phyloP scores from a whole-genome alignment of 306 rosid genomes.

The Alnus rubra region DNA sequence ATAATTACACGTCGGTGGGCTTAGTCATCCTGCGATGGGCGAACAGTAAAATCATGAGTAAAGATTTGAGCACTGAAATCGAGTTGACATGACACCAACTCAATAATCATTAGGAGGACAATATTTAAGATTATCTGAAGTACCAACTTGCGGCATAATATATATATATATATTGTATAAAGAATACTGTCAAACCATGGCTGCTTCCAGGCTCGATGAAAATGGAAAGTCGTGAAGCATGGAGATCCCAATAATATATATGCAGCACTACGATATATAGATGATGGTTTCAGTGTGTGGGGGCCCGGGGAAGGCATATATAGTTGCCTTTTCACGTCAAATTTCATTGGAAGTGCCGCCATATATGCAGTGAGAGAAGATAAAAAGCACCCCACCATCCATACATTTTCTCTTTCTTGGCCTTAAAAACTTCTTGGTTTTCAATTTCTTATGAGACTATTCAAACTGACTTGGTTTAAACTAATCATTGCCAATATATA shows the following conservation, averaged over 20 bases:
- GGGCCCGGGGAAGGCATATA: no score
- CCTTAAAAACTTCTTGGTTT: neutral
- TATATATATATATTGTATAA: no score
- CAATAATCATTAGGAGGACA: conserved; percentile 29
- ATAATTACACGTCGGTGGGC: neutral
- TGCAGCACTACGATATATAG: no score
- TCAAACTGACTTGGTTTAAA: conserved; percentile 4
- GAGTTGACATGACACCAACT: conserved; percentile 7
- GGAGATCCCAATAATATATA: no score
- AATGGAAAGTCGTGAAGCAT: neutral
- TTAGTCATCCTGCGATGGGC: neutral
- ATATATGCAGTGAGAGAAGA: conserved; percentile 9
- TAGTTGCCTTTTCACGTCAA: conserved; percentile 1
- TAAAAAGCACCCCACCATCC: conserved; percentile 14
- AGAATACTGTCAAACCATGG: neutral
- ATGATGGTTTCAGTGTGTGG: no score
- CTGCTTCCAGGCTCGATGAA: conserved; percentile 19
- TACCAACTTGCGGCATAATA: conserved; percentile 35
- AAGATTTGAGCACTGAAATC: conserved; percentile 11
- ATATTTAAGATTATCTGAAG: conserved; percentile 35
- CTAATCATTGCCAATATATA: no score
- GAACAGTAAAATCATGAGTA: neutral
- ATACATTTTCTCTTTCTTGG: conserved; percentile 1
- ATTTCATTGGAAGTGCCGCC: conserved; percentile 34
- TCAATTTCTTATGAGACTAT: conserved; percentile 27